A percentile compares a stretch with the other conserved stretches of the same genome.
These are phyloP conservation scores for Marasmius fiardii DNA, from an alignment of 1,284 basidiomycete species.

Conservation along the genomic window DNA sequence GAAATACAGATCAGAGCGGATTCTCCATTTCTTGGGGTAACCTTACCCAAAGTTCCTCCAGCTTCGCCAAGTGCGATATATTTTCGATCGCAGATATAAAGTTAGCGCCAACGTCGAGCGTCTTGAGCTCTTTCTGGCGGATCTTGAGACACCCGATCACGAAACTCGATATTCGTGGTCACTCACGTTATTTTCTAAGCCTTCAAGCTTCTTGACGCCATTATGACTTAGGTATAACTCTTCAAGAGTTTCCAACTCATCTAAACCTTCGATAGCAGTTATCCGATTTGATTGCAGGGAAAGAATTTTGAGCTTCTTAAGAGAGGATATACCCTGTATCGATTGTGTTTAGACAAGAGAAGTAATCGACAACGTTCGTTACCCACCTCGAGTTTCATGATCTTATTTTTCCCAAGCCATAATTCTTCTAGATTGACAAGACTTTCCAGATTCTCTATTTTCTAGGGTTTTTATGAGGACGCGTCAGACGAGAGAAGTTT, in stretches of 20 bases:
- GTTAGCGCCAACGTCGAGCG: constrained; percentile 88
- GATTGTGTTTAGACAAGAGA: constrained; percentile 14
- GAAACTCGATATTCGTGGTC: not conserved
- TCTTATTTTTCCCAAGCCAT: constrained; percentile 99
- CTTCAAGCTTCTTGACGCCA: constrained; percentile 83
- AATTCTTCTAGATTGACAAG: constrained; percentile 86
- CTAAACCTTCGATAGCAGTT: constrained; percentile 81
- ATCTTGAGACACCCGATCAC: constrained; percentile 1
- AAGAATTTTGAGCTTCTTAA: constrained; percentile 77
- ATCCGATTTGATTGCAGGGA: constrained; percentile 95
- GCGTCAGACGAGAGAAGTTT: not conserved
- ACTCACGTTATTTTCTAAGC: constrained; percentile 79
- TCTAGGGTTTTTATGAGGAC: constrained; percentile 38
- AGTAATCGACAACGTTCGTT: constrained; percentile 4
- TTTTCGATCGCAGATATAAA: constrained; percentile 79
- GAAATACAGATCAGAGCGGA: not conserved
- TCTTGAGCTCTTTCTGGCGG: constrained; percentile 70
- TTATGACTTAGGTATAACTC: constrained; percentile 96
- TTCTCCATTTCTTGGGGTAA: not conserved
- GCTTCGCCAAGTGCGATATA: constrained; percentile 66
- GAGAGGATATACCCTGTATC: constrained; percentile 51
- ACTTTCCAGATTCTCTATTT: constrained; percentile 86
- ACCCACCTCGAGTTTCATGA: constrained; percentile 77
- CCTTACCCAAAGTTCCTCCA: constrained; percentile 94
- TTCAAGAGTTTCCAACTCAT: constrained; percentile 71